Base-by-base conservation (phyloP, 1,139 yeast species). In the Pichia sp. region DNA sequence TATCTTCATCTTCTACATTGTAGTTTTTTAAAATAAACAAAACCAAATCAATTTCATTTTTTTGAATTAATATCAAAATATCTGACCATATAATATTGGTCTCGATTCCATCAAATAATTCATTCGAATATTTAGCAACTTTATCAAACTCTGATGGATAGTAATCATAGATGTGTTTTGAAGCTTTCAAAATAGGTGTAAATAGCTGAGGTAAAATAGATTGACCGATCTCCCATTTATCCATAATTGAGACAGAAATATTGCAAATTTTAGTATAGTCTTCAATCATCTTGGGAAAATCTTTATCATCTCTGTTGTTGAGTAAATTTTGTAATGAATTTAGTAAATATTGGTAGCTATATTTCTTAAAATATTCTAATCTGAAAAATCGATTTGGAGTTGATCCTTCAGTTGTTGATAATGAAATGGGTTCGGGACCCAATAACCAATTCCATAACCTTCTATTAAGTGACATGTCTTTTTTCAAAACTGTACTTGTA, bases 391-490 rank as follows among this genome's bases (percentile, higher is more conserved):
- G 47, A 29, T 50, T 34, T 6, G 52, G 49, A 7, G 51, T 40
- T 4, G 36, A 32, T 4, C 22, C 22, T 32, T 32, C 36, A 18
- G 7, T 18, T 18, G 15, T 7, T 9, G 36, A 32, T 32, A 32
- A 32, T 16, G 36, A 18, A 3, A 22, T 13, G 6, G 36, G 13
- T 40, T 73, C 79, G 3, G 96, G 94, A 0, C 97, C 97, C 41
- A 90, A 67, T 11, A 92, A 68, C 94, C 96, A 90, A 55, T 76
- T 82, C 96, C 97, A 90, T 27, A 92, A 71, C 56, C 99, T 75
- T 64, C 97, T 73, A 62, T 92, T 94, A 53, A 92, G 73, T 20
- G 97, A 87, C 96, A 92, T 88, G 64, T 92, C 99, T 57, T 82
- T 82, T 40, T 83, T 78, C 45, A 89, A 69, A 1, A 94, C 83